Conservation (phyloP, 1,284 basidiomycete genomes). For the Fomitopsis schrenkii region DNA sequence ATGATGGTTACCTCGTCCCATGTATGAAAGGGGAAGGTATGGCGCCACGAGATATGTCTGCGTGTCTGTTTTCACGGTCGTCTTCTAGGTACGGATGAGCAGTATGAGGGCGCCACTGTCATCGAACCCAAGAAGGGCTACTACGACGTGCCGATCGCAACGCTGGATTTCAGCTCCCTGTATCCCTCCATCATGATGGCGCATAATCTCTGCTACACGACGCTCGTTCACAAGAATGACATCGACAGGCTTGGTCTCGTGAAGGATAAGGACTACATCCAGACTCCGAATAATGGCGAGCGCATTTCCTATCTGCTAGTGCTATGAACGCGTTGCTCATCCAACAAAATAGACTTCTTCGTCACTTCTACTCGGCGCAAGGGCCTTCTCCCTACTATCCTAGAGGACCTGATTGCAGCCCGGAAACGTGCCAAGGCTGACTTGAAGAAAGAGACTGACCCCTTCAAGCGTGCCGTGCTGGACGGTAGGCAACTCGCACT, state of each 20-base stretch:
- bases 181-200: constrained; percentile 99
- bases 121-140: constrained; percentile 94
- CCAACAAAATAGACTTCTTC: constrained; percentile 69
- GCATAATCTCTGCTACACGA: constrained; percentile 96
- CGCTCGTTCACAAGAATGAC: constrained; percentile 74
- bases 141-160: constrained; percentile 93
- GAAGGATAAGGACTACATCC: constrained; percentile 85
- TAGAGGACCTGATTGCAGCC: constrained; percentile 89
- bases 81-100: constrained; percentile 76
- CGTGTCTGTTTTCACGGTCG: background rate
- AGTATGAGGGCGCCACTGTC: constrained; percentile 96
- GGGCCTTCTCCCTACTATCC: constrained; percentile 84
- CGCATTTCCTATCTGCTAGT: constrained; percentile 12
- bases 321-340: background rate
- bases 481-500: constrained; percentile 93
- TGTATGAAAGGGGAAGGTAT: constrained; percentile 78
- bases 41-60: background rate
- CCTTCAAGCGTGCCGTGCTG: constrained; percentile 91
- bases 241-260: constrained; percentile 75
- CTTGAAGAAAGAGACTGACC: constrained; percentile 91
- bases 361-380: constrained; percentile 72
- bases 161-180: constrained; percentile 93
- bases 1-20: constrained; percentile 85
- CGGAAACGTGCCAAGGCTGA: constrained; percentile 93
- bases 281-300: constrained; percentile 89